These are phyloP conservation scores for Ambrosia hybrid DNA, from an alignment of 140 eudicot species.

Conservation along the genomic window DNA sequence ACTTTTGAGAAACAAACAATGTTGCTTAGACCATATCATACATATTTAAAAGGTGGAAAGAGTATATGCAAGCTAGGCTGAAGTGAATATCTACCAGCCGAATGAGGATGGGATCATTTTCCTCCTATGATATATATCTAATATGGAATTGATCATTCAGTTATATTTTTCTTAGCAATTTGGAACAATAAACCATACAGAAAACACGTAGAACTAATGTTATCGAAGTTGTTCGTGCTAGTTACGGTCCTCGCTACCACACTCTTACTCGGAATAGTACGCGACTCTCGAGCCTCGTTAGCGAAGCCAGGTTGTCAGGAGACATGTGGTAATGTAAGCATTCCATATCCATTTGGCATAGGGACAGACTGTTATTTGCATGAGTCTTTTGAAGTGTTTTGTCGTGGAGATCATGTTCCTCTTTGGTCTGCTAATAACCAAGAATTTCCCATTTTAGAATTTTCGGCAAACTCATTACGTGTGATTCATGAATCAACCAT, in stretches of 20 bases:
- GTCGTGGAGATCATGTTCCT: background rate
- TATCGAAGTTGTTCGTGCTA: background rate
- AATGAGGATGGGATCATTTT: background rate
- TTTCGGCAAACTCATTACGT: background rate
- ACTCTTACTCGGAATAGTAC: background rate
- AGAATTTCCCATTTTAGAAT: background rate
- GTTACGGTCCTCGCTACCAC: background rate
- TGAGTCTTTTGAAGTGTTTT: conserved; percentile 1
- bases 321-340: conserved; percentile 6
- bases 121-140: background rate
- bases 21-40: conserved; percentile 21
- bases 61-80: background rate
- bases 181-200: background rate
- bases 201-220: background rate
- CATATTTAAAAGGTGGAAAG: no score
- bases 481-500: conserved; percentile 2
- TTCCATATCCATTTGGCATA: conserved; percentile 17
- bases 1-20: background rate
- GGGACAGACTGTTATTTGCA: conserved; percentile 5
- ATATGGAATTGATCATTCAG: background rate
- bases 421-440: background rate
- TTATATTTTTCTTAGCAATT: background rate
- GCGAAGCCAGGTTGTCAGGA: conserved; percentile 17
- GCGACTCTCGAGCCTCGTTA: background rate
- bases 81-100: background rate